Conservation (phyloP, 345 rosid species). For the Citrus trifoliata region DNA sequence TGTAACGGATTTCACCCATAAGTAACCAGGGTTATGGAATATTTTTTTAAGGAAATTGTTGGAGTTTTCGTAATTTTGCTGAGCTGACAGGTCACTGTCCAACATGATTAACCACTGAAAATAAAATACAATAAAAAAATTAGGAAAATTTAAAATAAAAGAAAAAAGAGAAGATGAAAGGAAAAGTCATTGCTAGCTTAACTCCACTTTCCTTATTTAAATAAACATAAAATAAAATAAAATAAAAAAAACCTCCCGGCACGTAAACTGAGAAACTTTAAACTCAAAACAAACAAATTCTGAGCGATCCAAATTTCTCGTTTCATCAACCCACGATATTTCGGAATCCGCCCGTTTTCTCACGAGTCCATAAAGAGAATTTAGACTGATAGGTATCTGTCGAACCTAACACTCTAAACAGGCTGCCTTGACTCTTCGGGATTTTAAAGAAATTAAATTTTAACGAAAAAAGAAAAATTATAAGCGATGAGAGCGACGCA, state of each 20-base stretch:
- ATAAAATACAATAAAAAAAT: background rate
- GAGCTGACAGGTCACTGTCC: background rate
- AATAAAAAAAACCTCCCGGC: background rate
- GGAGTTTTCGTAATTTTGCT: background rate
- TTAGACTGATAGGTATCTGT: slow-evolving; percentile 10
- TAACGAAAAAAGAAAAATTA: background rate
- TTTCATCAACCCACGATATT: background rate
- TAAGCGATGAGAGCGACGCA: background rate
- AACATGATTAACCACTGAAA: background rate
- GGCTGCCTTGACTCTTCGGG: background rate
- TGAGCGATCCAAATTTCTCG: background rate
- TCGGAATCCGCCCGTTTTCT: background rate
- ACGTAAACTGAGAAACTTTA: slow-evolving; percentile 6
- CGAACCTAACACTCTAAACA: background rate
- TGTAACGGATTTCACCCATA: too few species aligned
- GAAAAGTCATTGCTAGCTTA: background rate
- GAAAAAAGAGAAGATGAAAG: background rate
- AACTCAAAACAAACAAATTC: background rate
- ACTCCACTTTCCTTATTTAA: slow-evolving; percentile 3
- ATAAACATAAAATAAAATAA: background rate
- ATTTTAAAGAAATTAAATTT: background rate
- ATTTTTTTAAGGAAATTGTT: background rate
- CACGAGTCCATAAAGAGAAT: background rate
- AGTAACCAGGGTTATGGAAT: too few species aligned
- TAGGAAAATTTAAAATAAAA: background rate